These are phyloP conservation scores for Cymodocea nodosa DNA, from an alignment of 116 monocot species.

Conservation along the genomic window DNA sequence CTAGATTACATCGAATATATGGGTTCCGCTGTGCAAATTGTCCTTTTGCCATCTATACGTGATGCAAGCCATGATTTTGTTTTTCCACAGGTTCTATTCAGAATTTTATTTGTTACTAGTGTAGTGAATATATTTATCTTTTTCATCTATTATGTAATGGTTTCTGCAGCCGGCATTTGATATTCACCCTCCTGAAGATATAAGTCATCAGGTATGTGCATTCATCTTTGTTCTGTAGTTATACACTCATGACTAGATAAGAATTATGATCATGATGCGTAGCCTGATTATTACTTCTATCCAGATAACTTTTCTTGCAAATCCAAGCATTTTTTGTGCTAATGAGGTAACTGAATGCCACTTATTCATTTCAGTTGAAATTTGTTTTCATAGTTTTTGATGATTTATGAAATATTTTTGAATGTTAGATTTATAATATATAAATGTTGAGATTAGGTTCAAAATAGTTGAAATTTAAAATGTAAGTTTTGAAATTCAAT, in stretches of 20 bases:
- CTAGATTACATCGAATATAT: conserved; percentile 66
- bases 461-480: too few relatives aligned
- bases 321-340: conserved; percentile 62
- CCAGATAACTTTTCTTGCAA: conserved; percentile 82
- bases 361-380: not conserved
- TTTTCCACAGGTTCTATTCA: conserved; percentile 69
- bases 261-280: too few relatives aligned
- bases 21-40: conserved; percentile 60
- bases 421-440: too few relatives aligned
- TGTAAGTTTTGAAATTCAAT: too few relatives aligned
- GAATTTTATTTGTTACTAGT: not conserved
- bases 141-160: conserved; percentile 1
- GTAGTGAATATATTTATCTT: not conserved
- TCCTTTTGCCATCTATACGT: conserved; percentile 79
- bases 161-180: conserved; percentile 74
- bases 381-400: too few relatives aligned
- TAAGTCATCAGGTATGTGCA: conserved; percentile 48
- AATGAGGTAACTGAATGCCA: conserved; percentile 60
- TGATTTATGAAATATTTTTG: too few relatives aligned
- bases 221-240: not conserved
- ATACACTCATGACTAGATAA: too few relatives aligned
- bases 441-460: too few relatives aligned
- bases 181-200: conserved; percentile 37
- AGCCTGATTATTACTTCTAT: conserved; percentile 3
- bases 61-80: conserved; percentile 93